phyloP scores from a whole-genome alignment of 2,329 filamentous ascomycete species.

The Colletotrichum sp. region DNA sequence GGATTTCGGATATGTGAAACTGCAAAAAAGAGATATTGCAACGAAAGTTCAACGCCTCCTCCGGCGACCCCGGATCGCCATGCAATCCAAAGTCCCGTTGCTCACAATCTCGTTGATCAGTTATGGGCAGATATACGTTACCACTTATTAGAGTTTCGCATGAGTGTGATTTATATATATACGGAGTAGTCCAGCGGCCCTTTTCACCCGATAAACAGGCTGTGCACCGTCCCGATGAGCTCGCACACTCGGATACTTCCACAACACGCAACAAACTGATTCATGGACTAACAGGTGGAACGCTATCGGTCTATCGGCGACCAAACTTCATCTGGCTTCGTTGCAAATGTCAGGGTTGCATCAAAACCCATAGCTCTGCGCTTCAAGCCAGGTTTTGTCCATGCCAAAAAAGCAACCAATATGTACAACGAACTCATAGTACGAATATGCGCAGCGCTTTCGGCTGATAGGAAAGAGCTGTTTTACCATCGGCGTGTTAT shows the following conservation, averaged over 20 bases:
- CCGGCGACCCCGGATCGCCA: neutral
- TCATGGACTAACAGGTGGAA: neutral
- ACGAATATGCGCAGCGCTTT: neutral
- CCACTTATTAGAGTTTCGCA: neutral
- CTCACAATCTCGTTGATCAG: neutral
- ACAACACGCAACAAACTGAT: neutral
- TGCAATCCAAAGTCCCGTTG: neutral
- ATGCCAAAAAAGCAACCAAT: neutral
- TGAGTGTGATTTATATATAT: neutral
- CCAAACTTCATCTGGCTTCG: neutral
- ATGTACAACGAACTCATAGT: neutral
- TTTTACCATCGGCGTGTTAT: too few species aligned
- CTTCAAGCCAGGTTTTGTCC: neutral
- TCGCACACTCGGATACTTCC: neutral
- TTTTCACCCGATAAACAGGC: neutral
- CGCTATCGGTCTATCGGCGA: neutral
- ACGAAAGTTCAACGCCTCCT: neutral
- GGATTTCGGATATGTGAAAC: neutral
- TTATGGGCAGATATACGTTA: neutral
- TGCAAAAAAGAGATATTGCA: neutral
- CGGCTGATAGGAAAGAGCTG: too few species aligned
- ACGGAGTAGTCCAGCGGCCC: neutral
- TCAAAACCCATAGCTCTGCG: neutral
- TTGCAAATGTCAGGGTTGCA: neutral
- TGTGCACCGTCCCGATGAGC: neutral